These are phyloP conservation scores for Colletotrichum tamarilloi DNA, from an alignment of 2,329 filamentous ascomycete species.

Conservation along the genomic window DNA sequence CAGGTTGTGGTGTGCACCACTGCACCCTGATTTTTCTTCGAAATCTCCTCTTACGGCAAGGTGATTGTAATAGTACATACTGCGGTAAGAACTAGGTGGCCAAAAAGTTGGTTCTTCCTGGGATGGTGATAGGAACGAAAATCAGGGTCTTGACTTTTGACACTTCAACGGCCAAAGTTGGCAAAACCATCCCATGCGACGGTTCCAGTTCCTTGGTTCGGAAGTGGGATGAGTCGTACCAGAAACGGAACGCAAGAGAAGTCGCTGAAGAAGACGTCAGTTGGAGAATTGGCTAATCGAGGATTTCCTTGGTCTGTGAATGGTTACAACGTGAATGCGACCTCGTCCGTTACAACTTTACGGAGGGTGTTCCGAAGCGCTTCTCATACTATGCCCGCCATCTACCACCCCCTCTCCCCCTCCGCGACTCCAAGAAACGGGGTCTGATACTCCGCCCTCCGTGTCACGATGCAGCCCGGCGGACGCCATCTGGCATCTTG, in stretches of 20 bases:
- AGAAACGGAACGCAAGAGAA: conserved; percentile 6
- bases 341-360: not conserved
- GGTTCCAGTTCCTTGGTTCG: conserved; percentile 22
- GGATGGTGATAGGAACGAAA: conserved; percentile 1
- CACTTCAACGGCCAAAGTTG: not conserved
- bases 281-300: not conserved
- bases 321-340: conserved; percentile 8
- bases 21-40: conserved; percentile 5
- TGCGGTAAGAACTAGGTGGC: not conserved
- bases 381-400: not conserved
- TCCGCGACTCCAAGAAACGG: not conserved
- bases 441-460: not conserved
- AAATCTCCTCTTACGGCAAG: conserved; percentile 1
- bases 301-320: conserved; percentile 1
- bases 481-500: not conserved
- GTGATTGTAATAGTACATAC: not conserved
- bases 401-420: not conserved
- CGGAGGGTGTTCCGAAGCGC: conserved; percentile 18
- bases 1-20: conserved; percentile 4
- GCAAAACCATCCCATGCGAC: not conserved
- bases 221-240: not conserved
- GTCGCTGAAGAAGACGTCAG: not conserved
- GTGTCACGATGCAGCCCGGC: not conserved
- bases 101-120: not conserved
- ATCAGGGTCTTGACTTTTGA: conserved; percentile 8